Conservation (phyloP, 2,329 filamentous ascomycete species). For the Fusarium scirpi region DNA sequence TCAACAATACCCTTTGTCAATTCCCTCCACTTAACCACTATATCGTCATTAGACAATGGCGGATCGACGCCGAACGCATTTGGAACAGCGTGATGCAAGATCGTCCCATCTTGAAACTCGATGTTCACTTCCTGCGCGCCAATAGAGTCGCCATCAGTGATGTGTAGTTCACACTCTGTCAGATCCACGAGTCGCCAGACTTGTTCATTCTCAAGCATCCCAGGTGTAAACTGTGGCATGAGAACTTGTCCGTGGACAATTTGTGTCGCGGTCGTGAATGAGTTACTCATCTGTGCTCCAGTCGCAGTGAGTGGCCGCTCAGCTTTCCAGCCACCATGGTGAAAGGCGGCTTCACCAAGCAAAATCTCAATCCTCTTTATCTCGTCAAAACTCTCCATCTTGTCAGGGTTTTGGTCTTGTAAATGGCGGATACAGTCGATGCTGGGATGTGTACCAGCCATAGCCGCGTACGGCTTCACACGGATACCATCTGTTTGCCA, state of each 20-base stretch:
- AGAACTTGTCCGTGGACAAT: conserved; percentile 12
- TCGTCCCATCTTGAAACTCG: not conserved
- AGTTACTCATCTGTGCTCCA: conserved; percentile 15
- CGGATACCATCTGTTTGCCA: conserved; percentile 2
- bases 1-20: not conserved
- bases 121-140: conserved; percentile 1
- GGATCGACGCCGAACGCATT: conserved; percentile 9
- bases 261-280: conserved; percentile 3
- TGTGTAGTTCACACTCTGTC: conserved; percentile 1
- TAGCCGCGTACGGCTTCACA: conserved; percentile 4
- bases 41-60: not conserved
- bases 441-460: conserved; percentile 14
- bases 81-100: not conserved
- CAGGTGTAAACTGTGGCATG: conserved; percentile 2
- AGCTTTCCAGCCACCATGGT: conserved; percentile 7
- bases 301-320: not conserved
- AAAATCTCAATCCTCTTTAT: conserved; percentile 1
- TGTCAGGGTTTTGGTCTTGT: not conserved
- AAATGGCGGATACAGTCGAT: conserved; percentile 11
- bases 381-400: not conserved
- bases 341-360: conserved; percentile 12
- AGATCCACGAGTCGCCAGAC: conserved; percentile 4
- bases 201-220: not conserved
- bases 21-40: conserved; percentile 6
- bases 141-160: conserved; percentile 3